These are phyloP conservation scores for Exophiala viscosa DNA, from an alignment of 2,329 filamentous ascomycete genomes.

Conservation along the genomic window DNA sequence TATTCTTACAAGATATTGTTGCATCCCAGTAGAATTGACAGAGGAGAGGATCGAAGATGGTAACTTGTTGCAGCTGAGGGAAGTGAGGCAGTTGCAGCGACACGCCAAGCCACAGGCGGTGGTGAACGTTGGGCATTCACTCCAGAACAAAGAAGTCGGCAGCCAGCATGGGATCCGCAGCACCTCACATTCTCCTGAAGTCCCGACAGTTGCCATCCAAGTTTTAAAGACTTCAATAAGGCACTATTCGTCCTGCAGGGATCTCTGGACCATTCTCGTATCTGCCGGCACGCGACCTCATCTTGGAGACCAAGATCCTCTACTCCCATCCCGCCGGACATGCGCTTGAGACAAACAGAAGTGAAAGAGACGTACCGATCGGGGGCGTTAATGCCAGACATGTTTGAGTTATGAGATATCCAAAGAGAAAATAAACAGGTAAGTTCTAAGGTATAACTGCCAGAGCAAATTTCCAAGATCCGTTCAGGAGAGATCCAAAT, in stretches of 20 bases:
- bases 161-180: too few species aligned
- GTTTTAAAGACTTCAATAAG: too few species aligned
- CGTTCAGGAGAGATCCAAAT: neutral
- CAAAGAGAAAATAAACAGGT: neutral
- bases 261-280: too few species aligned
- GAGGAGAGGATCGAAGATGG: neutral
- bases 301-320: neutral
- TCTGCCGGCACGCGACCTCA: neutral
- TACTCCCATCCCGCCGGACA: neutral
- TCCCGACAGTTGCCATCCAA: too few species aligned
- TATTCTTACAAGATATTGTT: too few species aligned
- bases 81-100: neutral
- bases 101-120: too few species aligned
- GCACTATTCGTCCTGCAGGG: too few species aligned
- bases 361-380: slow-evolving; percentile 23
- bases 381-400: slow-evolving; percentile 23
- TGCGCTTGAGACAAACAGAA: neutral
- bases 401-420: neutral
- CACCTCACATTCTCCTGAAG: too few species aligned
- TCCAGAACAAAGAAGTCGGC: too few species aligned
- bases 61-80: neutral
- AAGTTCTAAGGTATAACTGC: too few species aligned
- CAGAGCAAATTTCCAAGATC: too few species aligned
- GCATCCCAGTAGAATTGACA: neutral
- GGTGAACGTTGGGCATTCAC: too few species aligned